Conservation (phyloP, 2,329 filamentous ascomycete species). For the Aspergillus fructus region DNA sequence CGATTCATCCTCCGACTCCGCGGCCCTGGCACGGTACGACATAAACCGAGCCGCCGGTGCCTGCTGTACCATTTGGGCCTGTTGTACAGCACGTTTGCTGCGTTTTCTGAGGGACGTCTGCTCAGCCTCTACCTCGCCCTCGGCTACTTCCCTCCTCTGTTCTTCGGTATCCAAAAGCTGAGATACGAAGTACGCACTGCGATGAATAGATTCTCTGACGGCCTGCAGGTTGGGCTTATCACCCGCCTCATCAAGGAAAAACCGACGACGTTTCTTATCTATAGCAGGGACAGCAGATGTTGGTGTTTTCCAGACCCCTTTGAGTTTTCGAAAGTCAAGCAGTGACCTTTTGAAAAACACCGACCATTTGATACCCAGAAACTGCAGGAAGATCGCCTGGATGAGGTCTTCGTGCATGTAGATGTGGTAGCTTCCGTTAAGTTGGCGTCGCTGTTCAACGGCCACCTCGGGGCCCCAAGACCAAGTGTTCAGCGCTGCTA, state of each 20-base stretch:
- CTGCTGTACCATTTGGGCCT: neutral
- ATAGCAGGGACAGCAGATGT: slow-evolving; percentile 1
- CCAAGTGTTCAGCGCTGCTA: slow-evolving; percentile 9
- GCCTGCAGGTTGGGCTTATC: slow-evolving; percentile 1
- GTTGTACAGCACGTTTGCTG: neutral
- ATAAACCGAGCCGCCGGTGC: too few relatives aligned
- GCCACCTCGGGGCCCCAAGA: slow-evolving; percentile 11
- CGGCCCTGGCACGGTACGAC: too few relatives aligned
- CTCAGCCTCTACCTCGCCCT: slow-evolving; percentile 13
- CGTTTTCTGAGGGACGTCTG: neutral
- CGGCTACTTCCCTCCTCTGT: neutral
- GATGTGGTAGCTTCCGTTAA: slow-evolving; percentile 14
- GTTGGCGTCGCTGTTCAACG: slow-evolving; percentile 11
- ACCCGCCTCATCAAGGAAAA: slow-evolving; percentile 2
- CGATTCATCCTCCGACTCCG: too few relatives aligned
- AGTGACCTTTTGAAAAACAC: slow-evolving; percentile 9
- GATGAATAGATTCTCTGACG: slow-evolving; percentile 5
- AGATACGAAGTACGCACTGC: slow-evolving; percentile 12
- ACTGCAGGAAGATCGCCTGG: slow-evolving; percentile 16
- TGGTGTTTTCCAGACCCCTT: slow-evolving; percentile 7
- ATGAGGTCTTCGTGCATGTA: slow-evolving; percentile 17
- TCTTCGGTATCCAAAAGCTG: slow-evolving; percentile 8
- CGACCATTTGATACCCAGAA: slow-evolving; percentile 12
- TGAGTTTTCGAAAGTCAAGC: neutral
- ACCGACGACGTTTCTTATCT: slow-evolving; percentile 13